Evolutionary conservation across 148 eudicot species (phyloP).

Genomic region (Silene latifolia): DNA sequence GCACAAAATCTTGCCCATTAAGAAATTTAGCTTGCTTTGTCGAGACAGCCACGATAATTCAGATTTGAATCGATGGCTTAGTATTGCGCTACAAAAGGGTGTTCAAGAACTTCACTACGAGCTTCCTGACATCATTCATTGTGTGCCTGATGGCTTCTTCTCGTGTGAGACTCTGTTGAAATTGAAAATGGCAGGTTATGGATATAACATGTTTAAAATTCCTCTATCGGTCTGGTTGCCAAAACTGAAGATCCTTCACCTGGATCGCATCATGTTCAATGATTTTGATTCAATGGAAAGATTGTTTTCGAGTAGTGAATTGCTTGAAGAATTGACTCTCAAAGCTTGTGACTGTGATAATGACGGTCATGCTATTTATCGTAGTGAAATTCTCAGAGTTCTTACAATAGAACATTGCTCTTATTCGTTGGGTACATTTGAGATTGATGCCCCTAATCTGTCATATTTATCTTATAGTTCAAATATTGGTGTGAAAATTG

Average conservation of each 20-base stretch:
- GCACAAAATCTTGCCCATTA: background rate
- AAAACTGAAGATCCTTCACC: background rate
- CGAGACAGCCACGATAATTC: background rate
- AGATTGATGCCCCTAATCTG: background rate
- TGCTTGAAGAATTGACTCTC: slow-evolving; percentile 7
- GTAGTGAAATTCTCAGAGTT: background rate
- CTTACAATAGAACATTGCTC: background rate
- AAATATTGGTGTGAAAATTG: background rate
- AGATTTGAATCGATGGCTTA: background rate
- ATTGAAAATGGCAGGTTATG: background rate
- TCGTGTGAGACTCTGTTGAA: background rate
- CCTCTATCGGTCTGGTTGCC: background rate
- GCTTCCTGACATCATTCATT: background rate
- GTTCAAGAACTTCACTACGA: background rate
- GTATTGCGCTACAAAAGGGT: background rate
- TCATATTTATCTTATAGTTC: background rate
- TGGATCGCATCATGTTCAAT: background rate
- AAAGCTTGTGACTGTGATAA: background rate
- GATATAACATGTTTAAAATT: background rate
- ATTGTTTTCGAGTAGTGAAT: background rate
- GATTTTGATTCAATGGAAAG: background rate
- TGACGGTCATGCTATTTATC: background rate
- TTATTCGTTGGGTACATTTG: background rate
- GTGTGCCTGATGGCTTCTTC: background rate
- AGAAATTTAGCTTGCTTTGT: background rate